Evolutionary conservation across 1,284 basidiomycete species (phyloP), one percentile per base, ranked within the genome.

Genomic region (Fomitopsis palustris): DNA sequence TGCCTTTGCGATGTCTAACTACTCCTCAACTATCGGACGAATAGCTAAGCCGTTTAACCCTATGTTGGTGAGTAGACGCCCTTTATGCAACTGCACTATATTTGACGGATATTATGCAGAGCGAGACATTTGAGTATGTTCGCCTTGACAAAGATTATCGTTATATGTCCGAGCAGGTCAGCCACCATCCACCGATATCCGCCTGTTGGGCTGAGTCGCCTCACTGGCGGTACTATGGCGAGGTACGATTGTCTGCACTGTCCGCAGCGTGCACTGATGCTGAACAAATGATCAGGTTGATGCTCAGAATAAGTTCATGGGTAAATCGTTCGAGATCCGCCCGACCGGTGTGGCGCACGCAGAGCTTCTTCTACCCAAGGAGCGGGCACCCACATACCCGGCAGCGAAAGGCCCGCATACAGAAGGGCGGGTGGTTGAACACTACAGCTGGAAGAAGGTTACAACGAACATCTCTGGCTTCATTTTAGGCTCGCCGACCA

Each of bases 1-100:
- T 12, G 96, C 95, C 0, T 99, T 98, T 74, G 96, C 95, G 2
- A 97, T 97, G 93, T 94, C 92, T 42, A 98, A 98, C 77, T 98
- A 99, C 76, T 95, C 93, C 12, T 95, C 93, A 29, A 98, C 96
- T 0, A 94, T 97, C 65, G 93, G 93, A 3, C 84, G 95, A 39
- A 95, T 97, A 61, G 94, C 94, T n/a, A 96, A 96, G 74, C 95
- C 94, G 0, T 96, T 96, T 76, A 96, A 96, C 70, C 92, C 92
- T 4, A 93, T 94, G 89, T 83, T 94, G 57, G 90, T 91, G 62
- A 59, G 85, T 78, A 0, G 17, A 42, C 29, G 35, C 19, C 31
- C 16, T 4, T 16, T 6, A 29, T 31, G 2, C 3, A 5, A 12
- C 31, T 27, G 38, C 33, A 7, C 12, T n/a, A 19, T 17, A 41